Base-by-base conservation (phyloP, 495 filamentous ascomycete genomes). In the Penicillium steckii region DNA sequence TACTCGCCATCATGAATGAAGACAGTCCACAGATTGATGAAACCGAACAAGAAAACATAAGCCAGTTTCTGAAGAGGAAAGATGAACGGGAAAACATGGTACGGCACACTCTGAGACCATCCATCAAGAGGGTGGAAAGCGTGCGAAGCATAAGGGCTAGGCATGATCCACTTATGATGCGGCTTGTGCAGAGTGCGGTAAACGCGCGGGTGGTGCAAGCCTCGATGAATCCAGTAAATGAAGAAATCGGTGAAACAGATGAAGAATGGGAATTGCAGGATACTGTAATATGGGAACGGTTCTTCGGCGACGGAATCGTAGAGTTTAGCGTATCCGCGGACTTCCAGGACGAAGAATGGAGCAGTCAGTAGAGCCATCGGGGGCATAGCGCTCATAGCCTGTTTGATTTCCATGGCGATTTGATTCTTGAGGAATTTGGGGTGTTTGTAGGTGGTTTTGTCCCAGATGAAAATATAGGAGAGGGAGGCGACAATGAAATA, bases 111-210 rank as follows among this genome's bases (percentile, higher is more conserved):
- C 76, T 97, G 94, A n/a, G 86, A 79, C 75, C 84, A 97, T 64
- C 94, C 94, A 70, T 97, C 93, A 30, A 96, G 59, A 1, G 93
- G 94, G 76, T 97, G 92, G 81, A 97, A 97, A 46, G 93, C 93
- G 73, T 95, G 87, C 46, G 84, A 87, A 9, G 93, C 94, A 67
- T 80, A 97, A 9, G 93, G 93, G 6, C 91, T 96, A 4, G 94
- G 94, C 90, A 97, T 95, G 73, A 97, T 96, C 94, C 93, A 97
- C 75, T 96, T 96, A 84, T 97, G 93, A 76, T 97, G 94, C 45
- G 90, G 86, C 80, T 97, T 97, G 80, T 97, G 93, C 18, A 97
- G 81, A 42, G 72, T 75, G 76, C 89, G 93, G 83, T 97, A 97
- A 44, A 96, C 67, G 43, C 70, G 57, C 5, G 89, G 88, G 68